Evolutionary conservation across 1,139 yeast species (phyloP), one percentile per base, ranked within the genome.

Genomic region (Geotrichum cucujoidarum): DNA sequence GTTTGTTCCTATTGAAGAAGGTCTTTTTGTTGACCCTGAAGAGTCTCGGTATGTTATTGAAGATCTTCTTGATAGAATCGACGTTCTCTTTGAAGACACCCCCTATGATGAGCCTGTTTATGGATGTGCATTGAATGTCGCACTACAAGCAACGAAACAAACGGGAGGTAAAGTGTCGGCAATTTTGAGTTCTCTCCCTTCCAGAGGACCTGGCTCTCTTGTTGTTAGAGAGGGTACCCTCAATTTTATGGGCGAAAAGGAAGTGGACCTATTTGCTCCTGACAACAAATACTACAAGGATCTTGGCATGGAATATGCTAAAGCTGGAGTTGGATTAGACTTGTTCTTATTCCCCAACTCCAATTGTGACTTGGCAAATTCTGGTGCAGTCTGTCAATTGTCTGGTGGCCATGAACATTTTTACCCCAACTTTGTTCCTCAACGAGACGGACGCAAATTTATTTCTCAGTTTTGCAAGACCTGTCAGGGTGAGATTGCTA

Each of bases 91-190:
- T 49, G 66, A 67, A 14, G 67, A 69, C 18, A 75, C 73, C 45
- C 61, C 60, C 40, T 71, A 76, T 13, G 81, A 82, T 21, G 94
- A 85, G 56, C 83, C 89, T 0, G 82, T 89, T 30, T 85, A 78
- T 60, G 95, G 96, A 0, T 78, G 87, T 1, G 96, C 95, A 1
- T 67, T 89, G 40, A 74, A 81, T 49, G 79, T 83, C 1, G 92
- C 94, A 0, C 70, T 74, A 59, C 62, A 78, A 54, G 81, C 90
- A n/a, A 70, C 90, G 38, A 75, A 75, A 34, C 82, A 83, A 0
- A 77, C 77, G 10, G 95, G 95, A 50, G 97, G 97, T 56, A 87
- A 90, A 57, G 81, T 90, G 33, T 76, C 85, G 17, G 76, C 87
- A 0, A 66, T 86, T 3, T 69, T 90, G 45, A 74, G 88, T 2